Evolutionary conservation across 2,329 filamentous ascomycete species (phyloP), one percentile per base, ranked within the genome.

Genomic region (Pseudogymnoascus sp.): DNA sequence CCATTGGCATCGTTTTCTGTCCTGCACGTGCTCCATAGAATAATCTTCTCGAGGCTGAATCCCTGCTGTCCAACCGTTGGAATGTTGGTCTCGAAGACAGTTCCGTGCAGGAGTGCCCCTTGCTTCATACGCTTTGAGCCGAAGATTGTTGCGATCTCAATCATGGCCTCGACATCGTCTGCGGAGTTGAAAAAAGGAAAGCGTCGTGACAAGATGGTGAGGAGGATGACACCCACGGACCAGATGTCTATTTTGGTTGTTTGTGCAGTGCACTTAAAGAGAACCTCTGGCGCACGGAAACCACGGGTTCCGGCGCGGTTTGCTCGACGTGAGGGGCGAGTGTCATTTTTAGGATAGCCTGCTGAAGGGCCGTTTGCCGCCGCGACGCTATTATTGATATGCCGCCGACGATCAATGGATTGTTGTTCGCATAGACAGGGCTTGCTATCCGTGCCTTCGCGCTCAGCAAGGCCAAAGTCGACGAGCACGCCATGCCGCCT

Each of bases 131-230:
- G 84, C 70, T 82, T 85, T 39, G 81, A 80, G 57, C 94, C 94
- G 71, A 97, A 96, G 62, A 99, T 95, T 61, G 90, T 95, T 34
- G 92, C 89, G 65, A 99, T 95, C 73, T 99, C 94, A 66, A 99
- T 92, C 81, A 96, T 88, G 58, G 94, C 94, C 70, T 99, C 94
- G 55, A 99, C 88, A 68, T 99, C 94, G 71, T 99, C 94, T n/a
- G 91, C 88, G 48, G 90, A 95, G 74, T 99, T 96, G 79, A 99
- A 99, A 74, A 99, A 99, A 1, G 94, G 94, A 68, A 99, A 99
- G 3, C 94, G 85, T 60, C 88, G 88, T 38, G 89, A 92, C 12
- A 99, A 78, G 64, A 99, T 88, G 0, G 94, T 99, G n/a, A 99
- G 79, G 2, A 99, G 80, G 60, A 99, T 95, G n/a, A 99, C 92